Conservation (phyloP, 371 early-diverging fungal species). For the Mucor irregularis region DNA sequence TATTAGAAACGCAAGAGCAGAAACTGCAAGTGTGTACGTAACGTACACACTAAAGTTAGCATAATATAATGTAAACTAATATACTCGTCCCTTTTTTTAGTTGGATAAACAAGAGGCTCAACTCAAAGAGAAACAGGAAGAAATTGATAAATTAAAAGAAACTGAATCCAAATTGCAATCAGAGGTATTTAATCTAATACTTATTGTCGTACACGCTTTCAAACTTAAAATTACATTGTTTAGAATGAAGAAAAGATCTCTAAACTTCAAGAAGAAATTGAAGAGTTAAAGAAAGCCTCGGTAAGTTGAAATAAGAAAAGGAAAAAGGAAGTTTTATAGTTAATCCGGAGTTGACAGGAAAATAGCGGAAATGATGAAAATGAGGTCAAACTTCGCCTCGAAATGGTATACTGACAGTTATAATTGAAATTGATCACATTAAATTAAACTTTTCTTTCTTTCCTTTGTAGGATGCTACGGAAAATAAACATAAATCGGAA, state of each 20-base stretch:
- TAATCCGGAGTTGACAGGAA: background rate
- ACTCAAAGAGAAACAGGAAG: slow-evolving; percentile 26
- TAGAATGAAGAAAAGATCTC: slow-evolving; percentile 10
- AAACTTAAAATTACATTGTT: background rate
- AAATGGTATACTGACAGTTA: too few relatives aligned
- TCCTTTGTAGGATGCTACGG: background rate
- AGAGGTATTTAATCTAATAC: slow-evolving; percentile 15
- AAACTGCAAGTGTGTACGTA: slow-evolving; percentile 34
- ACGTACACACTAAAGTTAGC: too few relatives aligned
- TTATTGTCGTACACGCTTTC: background rate
- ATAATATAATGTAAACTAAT: background rate
- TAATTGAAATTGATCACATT: too few relatives aligned
- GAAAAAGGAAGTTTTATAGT: background rate
- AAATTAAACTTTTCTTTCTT: too few relatives aligned
- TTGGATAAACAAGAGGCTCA: slow-evolving; percentile 17
- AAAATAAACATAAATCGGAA: background rate
- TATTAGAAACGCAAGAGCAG: background rate
- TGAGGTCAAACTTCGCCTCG: background rate
- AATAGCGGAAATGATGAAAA: background rate
- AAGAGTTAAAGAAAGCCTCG: slow-evolving; percentile 3
- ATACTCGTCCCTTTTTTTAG: background rate
- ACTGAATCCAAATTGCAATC: slow-evolving; percentile 12
- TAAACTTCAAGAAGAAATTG: slow-evolving; percentile 7
- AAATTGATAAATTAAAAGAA: slow-evolving; percentile 27
- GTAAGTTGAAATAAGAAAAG: slow-evolving; percentile 1